Percentiles rank a stretch among this genome's conserved stretches.
phyloP scores from a whole-genome alignment of 225 moss, liverwort and hornwort genomes.

The Marchantia polymorpha region DNA sequence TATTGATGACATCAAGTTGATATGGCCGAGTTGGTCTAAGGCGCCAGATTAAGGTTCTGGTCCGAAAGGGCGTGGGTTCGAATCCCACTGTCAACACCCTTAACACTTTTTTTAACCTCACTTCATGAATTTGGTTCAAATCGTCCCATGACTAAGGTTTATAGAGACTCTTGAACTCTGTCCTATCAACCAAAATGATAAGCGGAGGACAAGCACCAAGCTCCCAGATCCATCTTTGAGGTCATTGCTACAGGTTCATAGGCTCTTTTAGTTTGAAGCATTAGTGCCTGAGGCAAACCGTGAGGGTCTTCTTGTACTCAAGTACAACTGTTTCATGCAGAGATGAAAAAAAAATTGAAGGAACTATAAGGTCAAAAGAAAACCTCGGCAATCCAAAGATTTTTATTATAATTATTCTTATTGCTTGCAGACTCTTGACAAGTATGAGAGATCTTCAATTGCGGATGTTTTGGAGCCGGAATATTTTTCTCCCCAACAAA shows the following conservation, averaged over 20 bases:
- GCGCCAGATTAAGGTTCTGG: conserved; percentile 90
- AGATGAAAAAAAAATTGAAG: no score
- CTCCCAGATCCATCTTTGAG: no score
- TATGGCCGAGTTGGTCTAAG: conserved; percentile 37
- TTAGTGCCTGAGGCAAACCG: no score
- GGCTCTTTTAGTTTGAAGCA: no score
- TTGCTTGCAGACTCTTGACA: conserved; percentile 54
- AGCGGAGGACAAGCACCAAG: no score
- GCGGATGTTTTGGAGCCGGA: conserved; percentile 89
- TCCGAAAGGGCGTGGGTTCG: conserved; percentile 83
- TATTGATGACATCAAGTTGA: background rate
- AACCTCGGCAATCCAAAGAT: background rate
- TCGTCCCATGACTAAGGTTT: no score
- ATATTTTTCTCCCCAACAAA: conserved; percentile 57
- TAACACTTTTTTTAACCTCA: background rate
- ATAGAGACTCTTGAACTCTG: no score
- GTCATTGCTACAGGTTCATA: no score
- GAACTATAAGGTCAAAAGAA: no score
- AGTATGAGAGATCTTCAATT: conserved; percentile 81
- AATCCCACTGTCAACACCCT: conserved; percentile 77
- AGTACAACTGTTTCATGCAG: no score
- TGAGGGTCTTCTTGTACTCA: no score
- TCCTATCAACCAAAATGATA: no score
- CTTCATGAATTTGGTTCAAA: background rate
- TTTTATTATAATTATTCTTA: background rate